Base-by-base conservation (phyloP, 2,329 filamentous ascomycete species). In the Fusarium sp. region DNA sequence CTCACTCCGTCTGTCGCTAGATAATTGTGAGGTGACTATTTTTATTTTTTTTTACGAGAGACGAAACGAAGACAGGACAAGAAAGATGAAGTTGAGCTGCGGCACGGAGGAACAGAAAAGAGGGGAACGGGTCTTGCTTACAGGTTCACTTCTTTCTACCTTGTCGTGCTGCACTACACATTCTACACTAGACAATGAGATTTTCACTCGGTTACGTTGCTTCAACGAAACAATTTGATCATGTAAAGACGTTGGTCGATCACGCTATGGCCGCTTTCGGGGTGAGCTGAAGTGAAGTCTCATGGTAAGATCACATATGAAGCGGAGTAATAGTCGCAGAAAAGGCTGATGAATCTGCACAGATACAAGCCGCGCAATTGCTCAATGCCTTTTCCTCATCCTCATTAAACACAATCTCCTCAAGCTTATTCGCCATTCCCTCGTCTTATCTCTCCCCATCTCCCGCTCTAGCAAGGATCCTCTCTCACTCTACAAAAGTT, bases 401-500 rank as follows among this genome's bases (percentile, higher is more conserved):
- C 30, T 43, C 54, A 32, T 39, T 15, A 13, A 17, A 28, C 37
- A 13, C 9, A 30, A 30, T 30, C 28, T 30, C 5, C 28, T 30
- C 9, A 30, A 30, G 28, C 28, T 10, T 30, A 30, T 30, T 30
- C 28, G 28, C 28, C n/a, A n/a, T 60, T 49, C 26, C 35, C 33
- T 56, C 49, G n/a, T 50, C 63, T 51, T 56, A 60, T 65, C 62
- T 66, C 5, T 19, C 11, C 28, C 28, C 44, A 32, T 35, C 39
- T 49, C 19, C 30, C 46, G 22, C 43, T 48, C 33, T 15, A 43
- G 45, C 64, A 68, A 65, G 48, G 54, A 61, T 70, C 50, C 55
- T 55, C 45, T 37, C 50, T 49, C 53, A 17, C n/a, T 26, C 30
- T 35, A 62, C 69, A 71, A 72, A 71, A 71, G 70, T 71, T 30